phyloP scores from a whole-genome alignment of 139 green algal genomes.

The Volvox africanus region DNA sequence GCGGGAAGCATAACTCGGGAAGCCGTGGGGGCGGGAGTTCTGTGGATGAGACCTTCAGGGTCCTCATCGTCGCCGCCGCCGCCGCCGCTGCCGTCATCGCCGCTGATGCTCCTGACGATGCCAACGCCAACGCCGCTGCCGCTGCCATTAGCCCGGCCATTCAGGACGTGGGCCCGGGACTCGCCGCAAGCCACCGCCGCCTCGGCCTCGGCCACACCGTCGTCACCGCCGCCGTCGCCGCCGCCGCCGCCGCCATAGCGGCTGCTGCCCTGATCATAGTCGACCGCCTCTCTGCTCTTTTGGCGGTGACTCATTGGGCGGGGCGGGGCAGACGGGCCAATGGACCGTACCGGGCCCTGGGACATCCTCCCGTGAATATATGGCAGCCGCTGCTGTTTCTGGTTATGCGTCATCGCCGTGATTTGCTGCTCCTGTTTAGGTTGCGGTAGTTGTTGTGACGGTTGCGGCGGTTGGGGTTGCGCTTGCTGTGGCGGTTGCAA shows the following conservation, averaged over 20 bases:
- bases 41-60: too few species aligned
- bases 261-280: too few species aligned
- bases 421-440: not conserved
- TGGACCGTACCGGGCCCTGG: too few species aligned
- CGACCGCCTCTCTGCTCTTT: too few species aligned
- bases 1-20: not conserved
- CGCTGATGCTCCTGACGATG: not conserved
- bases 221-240: not conserved
- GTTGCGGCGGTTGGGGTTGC: not conserved
- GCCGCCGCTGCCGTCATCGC: too few species aligned
- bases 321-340: not conserved
- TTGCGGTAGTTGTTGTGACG: not conserved
- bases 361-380: not conserved
- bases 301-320: too few species aligned
- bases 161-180: too few species aligned
- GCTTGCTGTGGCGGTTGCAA: not conserved
- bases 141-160: not conserved
- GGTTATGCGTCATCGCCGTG: too few species aligned
- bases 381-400: not conserved
- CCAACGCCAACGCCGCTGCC: not conserved
- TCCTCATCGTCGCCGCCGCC: not conserved
- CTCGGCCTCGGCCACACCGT: not conserved
- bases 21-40: too few species aligned
- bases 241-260: not conserved
- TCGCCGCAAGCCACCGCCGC: not conserved